Percentiles rank a stretch among this genome's conserved stretches.
Evolutionary conservation across 768 basidiomycete species (phyloP).

Genomic region (Sporobolomyces roseus): DNA sequence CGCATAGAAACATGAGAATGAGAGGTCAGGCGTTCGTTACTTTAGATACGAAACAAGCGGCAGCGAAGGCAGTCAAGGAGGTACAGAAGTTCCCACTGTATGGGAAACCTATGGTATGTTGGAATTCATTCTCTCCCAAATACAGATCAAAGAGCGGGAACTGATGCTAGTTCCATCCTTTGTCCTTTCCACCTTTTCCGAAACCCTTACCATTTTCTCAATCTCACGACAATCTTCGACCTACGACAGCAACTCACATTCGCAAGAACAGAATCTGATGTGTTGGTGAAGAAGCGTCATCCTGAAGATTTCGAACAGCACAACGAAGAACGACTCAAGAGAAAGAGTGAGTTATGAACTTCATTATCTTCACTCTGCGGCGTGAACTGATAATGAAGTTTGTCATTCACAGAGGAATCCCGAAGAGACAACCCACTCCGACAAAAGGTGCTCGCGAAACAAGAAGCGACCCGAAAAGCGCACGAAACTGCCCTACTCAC

Average conservation of each 20-base stretch:
- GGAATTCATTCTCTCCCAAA: too few species aligned
- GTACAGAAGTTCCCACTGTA: conserved; percentile 91
- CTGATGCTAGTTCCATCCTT: conserved; percentile 44
- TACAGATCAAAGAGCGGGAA: too few species aligned
- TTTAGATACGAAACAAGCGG: conserved; percentile 74
- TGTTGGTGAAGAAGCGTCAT: conserved; percentile 74
- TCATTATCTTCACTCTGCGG: too few species aligned
- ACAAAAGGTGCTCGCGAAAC: conserved; percentile 72
- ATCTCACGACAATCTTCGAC: neutral
- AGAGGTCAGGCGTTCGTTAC: conserved; percentile 97
- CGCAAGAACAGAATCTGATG: conserved; percentile 81
- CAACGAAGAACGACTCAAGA: conserved; percentile 66
- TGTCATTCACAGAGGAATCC: conserved; percentile 70
- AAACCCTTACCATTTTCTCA: neutral
- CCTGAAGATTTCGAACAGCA: conserved; percentile 67
- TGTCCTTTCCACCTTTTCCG: neutral
- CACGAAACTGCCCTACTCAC: conserved; percentile 21
- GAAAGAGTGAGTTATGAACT: conserved; percentile 86
- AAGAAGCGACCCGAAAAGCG: conserved; percentile 64
- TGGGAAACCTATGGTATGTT: conserved; percentile 95
- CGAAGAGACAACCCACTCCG: conserved; percentile 87
- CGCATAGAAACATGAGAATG: conserved; percentile 92
- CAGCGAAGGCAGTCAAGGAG: conserved; percentile 83
- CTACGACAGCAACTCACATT: conserved; percentile 85
- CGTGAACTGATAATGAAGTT: too few species aligned